phyloP scores from a whole-genome alignment of 768 basidiomycete species.

The Phaeotremella fagi region DNA sequence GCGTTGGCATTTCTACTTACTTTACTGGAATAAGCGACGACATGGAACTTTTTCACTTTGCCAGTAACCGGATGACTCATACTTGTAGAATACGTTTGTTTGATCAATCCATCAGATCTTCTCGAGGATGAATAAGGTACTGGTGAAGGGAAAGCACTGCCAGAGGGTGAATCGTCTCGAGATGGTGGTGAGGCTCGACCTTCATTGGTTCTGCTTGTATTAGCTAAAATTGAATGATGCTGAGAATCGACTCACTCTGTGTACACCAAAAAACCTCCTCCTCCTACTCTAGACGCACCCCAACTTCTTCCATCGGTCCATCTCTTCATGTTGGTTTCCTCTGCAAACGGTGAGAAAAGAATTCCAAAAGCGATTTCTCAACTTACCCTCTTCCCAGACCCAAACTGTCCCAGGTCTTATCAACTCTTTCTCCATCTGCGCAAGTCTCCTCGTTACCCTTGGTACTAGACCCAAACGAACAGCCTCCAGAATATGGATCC shows the following conservation, averaged over 20 bases:
- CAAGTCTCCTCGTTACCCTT: constrained; percentile 42
- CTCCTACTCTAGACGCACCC: constrained; percentile 41
- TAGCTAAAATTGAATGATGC: background rate
- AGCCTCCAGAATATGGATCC: constrained; percentile 43
- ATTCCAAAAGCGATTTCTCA: background rate
- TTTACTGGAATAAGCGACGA: constrained; percentile 42
- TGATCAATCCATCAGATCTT: constrained; percentile 34
- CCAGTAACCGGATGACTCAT: constrained; percentile 34
- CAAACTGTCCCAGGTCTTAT: constrained; percentile 43
- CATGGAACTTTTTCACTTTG: constrained; percentile 40
- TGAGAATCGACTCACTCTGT: constrained; percentile 28
- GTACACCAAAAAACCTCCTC: constrained; percentile 42
- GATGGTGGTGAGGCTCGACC: background rate
- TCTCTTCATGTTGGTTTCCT: constrained; percentile 43
- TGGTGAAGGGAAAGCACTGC: constrained; percentile 11
- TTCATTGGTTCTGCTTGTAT: background rate
- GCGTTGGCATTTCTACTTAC: constrained; percentile 5
- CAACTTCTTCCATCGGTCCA: constrained; percentile 44
- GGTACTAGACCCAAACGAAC: constrained; percentile 40
- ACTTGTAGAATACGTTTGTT: constrained; percentile 44
- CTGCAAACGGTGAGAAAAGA: constrained; percentile 11
- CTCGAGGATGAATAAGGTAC: constrained; percentile 10
- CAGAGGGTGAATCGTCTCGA: background rate
- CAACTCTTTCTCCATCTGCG: constrained; percentile 38
- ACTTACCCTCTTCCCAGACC: constrained; percentile 47